These are phyloP conservation scores for Chrysanthemum seticuspe DNA, from an alignment of 129 eudicot genomes.

Conservation along the genomic window DNA sequence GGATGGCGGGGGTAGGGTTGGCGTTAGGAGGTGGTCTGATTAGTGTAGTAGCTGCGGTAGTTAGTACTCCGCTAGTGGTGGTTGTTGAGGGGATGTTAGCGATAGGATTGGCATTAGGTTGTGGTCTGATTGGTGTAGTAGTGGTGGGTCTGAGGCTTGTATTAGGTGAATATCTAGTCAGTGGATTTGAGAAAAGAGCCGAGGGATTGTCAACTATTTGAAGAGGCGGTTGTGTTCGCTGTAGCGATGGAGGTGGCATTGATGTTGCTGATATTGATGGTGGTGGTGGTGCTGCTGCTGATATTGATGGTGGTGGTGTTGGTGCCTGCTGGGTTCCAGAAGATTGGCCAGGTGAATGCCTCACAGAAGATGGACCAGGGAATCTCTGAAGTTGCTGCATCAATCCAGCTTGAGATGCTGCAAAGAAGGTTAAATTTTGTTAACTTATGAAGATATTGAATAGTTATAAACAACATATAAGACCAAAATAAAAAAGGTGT, in stretches of 20 bases:
- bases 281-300: neutral
- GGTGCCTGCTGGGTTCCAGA: constrained; percentile 31
- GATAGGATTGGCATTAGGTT: neutral
- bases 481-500: neutral
- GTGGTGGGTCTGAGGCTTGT: constrained; percentile 4
- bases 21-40: constrained; percentile 21
- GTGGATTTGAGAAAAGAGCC: constrained; percentile 39
- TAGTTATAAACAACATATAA: neutral
- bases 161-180: constrained; percentile 28
- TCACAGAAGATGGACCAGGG: constrained; percentile 2
- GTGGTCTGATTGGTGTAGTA: constrained; percentile 20
- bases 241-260: neutral
- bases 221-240: constrained; percentile 31
- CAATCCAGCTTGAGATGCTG: constrained; percentile 44
- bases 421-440: constrained; percentile 19
- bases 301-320: neutral
- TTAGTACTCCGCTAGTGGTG: neutral
- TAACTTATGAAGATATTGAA: neutral
- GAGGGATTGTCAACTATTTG: constrained; percentile 52
- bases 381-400: constrained; percentile 37
- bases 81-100: too few species aligned
- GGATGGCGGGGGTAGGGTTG: neutral
- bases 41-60: too few species aligned
- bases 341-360: constrained; percentile 33
- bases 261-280: neutral